phyloP scores from a whole-genome alignment of 2,329 filamentous ascomycete genomes.

The Tympanopsis confertula region DNA sequence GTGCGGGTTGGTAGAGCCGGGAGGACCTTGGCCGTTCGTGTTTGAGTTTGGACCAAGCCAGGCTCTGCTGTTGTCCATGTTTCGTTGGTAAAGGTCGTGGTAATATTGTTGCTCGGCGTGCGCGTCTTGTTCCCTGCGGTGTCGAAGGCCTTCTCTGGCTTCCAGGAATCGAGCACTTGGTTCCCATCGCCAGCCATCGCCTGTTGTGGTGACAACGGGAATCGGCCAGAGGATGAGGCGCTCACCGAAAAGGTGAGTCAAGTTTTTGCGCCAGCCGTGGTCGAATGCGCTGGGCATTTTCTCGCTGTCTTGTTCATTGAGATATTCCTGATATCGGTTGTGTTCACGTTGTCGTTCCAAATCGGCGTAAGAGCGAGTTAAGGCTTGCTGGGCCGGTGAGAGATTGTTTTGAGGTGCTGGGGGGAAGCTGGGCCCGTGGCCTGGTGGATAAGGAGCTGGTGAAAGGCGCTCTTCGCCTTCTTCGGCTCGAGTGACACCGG shows the following conservation, averaged over 20 bases:
- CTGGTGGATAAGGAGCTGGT: no score
- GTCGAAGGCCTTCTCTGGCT: conserved; percentile 50
- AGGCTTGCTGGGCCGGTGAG: conserved; percentile 25
- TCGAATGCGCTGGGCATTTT: conserved; percentile 91
- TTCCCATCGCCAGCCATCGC: conserved; percentile 93
- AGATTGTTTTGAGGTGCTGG: conserved; percentile 18
- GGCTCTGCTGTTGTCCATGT: conserved; percentile 14
- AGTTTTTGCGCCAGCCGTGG: conserved; percentile 69
- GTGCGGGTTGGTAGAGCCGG: conserved; percentile 9
- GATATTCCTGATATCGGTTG: conserved; percentile 56
- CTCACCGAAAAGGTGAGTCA: conserved; percentile 71
- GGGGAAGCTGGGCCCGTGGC: no score
- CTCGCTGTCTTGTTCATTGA: conserved; percentile 79
- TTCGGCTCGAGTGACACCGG: conserved; percentile 68
- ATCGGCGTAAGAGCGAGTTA: conserved; percentile 35
- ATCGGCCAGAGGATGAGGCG: conserved; percentile 64
- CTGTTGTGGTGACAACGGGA: conserved; percentile 73
- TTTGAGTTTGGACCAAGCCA: neutral
- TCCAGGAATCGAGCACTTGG: conserved; percentile 68
- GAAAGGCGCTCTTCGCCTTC: conserved; percentile 62
- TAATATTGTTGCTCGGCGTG: conserved; percentile 17
- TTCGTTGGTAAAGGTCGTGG: conserved; percentile 19
- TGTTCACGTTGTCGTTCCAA: conserved; percentile 41
- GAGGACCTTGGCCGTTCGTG: no score
- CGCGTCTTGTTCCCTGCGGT: conserved; percentile 32